Evolutionary conservation across 1,284 basidiomycete species (phyloP), one percentile per base, ranked within the genome.

Genomic region (Ustilago bromivora): DNA sequence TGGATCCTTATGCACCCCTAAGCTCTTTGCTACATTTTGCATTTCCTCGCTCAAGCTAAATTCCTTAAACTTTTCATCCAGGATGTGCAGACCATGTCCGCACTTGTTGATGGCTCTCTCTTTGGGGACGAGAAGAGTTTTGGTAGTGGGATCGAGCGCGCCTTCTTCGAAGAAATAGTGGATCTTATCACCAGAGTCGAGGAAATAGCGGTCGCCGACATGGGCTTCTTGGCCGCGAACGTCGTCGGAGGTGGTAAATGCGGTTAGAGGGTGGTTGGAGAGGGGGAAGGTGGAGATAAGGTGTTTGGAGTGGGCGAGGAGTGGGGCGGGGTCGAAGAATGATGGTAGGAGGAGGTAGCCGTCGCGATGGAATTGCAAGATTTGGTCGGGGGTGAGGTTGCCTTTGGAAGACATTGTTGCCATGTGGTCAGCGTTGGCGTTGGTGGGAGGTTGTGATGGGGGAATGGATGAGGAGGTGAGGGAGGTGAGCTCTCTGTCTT

Each of bases 141-240:
- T 69, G 17, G 59, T 85, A 78, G 84, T 11, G 3, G 76, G 38
- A 10, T 60, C 71, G n/a, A 80, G 28, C 0, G 94, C 94, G 62
- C 92, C 93, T 80, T 92, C 91, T 82, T 96, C 95, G 46, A 96
- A 88, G 85, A 96, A 96, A 86, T 91, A 95, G 2, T 92, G 90
- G 34, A 76, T 64, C 64, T 97, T 66, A 86, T 98, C 94, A 1
- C 94, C 94, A 1, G 93, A 95, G 13, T 89, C 90, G 62, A 98
- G 88, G 83, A 99, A 99, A 86, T 98, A 98, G 32, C 94, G 91
- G 84, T 98, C 95, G 0, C 95, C 94, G 4, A 77, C 72, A 56
- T 82, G 74, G 31, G 64, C 73, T 40, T 76, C 73, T 28, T 71
- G 64, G 13, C 72, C 72, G 1, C 32, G 31, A 13, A 52, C 60